A percentile compares a stretch with the other conserved stretches of the same genome.
phyloP scores from a whole-genome alignment of 192 early-diverging fungal genomes.

The Kickxella alabastrina region DNA sequence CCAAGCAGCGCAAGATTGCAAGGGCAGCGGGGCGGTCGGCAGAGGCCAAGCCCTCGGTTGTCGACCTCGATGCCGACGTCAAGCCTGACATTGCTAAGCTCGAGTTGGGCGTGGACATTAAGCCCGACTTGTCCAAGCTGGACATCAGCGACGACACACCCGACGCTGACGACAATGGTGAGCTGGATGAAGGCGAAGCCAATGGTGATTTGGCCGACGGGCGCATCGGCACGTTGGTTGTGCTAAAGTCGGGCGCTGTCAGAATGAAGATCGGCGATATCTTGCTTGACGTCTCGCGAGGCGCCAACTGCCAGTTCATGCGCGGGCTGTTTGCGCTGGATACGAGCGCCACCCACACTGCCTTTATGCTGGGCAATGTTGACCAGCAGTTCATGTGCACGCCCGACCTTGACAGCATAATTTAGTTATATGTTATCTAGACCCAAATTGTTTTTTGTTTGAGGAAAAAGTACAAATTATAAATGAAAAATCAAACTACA shows the following conservation, averaged over 20 bases:
- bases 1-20: conserved; percentile 8
- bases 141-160: conserved; percentile 11
- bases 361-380: conserved; percentile 39
- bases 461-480: not conserved
- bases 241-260: conserved; percentile 37
- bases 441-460: too few relatives aligned
- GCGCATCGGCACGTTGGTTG: conserved; percentile 38
- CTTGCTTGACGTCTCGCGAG: conserved; percentile 37
- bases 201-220: conserved; percentile 19
- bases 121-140: not conserved
- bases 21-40: not conserved
- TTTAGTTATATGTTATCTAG: too few relatives aligned
- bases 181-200: conserved; percentile 14
- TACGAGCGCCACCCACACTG: conserved; percentile 8
- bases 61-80: conserved; percentile 31
- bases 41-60: conserved; percentile 22
- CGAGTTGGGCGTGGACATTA: not conserved
- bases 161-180: not conserved
- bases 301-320: conserved; percentile 43
- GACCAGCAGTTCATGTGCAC: conserved; percentile 38
- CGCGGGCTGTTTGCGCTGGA: conserved; percentile 36
- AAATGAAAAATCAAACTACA: not conserved
- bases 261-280: conserved; percentile 35
- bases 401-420: conserved; percentile 39
- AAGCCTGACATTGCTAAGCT: conserved; percentile 20